Percentiles rank a stretch among this genome's conserved stretches.
Evolutionary conservation across 176 grass and related monocot species (phyloP).

Genomic region (Lolium multiflorum): DNA sequence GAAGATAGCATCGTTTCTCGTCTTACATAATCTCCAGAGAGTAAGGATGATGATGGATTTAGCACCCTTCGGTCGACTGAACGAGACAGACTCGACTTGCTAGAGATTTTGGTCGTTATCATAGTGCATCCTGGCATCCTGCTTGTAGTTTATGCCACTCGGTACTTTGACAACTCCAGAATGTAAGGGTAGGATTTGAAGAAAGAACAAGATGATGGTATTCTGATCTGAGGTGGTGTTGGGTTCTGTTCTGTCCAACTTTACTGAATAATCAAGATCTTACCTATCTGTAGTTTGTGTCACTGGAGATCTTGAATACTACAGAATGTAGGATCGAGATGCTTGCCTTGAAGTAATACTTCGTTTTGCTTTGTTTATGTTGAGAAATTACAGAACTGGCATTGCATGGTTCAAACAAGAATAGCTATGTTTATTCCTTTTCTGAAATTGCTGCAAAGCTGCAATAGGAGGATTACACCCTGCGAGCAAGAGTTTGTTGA

Average conservation of each 20-base stretch:
- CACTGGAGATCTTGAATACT: background rate
- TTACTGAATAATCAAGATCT: background rate
- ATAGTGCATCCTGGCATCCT: background rate
- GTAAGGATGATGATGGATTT: too few relatives aligned
- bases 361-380: too few relatives aligned
- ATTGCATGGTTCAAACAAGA: too few relatives aligned
- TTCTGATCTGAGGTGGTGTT: background rate
- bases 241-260: background rate
- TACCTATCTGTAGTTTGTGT: background rate
- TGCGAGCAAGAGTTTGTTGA: too few relatives aligned
- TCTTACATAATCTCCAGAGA: too few relatives aligned
- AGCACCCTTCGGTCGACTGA: too few relatives aligned
- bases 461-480: too few relatives aligned
- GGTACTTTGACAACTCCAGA: constrained; percentile 3
- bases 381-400: too few relatives aligned
- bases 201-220: background rate
- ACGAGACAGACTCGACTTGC: background rate
- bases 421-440: too few relatives aligned
- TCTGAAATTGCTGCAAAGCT: too few relatives aligned
- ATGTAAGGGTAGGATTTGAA: background rate
- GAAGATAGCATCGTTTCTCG: too few relatives aligned
- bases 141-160: background rate
- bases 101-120: constrained; percentile 3
- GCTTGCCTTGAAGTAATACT: background rate
- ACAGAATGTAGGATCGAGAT: background rate